These are phyloP conservation scores for Periconia macrospinosa DNA, from an alignment of 2,329 filamentous ascomycete species.

Conservation along the genomic window DNA sequence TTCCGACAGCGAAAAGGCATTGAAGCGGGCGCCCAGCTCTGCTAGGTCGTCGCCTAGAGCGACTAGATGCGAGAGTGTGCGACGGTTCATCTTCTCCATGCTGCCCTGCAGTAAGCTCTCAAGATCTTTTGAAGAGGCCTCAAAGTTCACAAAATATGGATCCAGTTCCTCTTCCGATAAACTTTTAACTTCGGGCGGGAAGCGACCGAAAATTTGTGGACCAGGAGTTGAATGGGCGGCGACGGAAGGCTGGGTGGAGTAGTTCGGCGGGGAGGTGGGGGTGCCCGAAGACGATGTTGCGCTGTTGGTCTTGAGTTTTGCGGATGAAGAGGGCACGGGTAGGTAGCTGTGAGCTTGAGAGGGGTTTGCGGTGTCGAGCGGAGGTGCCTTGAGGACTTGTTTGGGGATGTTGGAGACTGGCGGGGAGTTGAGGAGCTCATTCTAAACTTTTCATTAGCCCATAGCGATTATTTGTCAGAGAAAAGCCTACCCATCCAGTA, in stretches of 20 bases:
- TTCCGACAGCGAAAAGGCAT: constrained; percentile 94
- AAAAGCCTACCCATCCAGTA: constrained; percentile 82
- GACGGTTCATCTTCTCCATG: constrained; percentile 94
- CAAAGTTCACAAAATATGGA: constrained; percentile 93
- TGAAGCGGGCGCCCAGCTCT: constrained; percentile 93
- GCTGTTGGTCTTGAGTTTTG: constrained; percentile 71
- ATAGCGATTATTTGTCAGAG: constrained; percentile 2
- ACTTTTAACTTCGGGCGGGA: constrained; percentile 75
- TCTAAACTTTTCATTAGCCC: constrained; percentile 81
- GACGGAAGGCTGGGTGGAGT: constrained; percentile 53
- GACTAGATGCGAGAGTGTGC: constrained; percentile 82
- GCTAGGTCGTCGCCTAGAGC: constrained; percentile 84
- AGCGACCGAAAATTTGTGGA: constrained; percentile 71
- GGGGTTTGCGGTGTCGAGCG: constrained; percentile 90
- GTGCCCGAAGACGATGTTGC: constrained; percentile 53
- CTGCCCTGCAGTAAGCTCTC: constrained; percentile 86
- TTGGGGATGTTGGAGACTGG: constrained; percentile 91
- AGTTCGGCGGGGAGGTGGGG: constrained; percentile 56
- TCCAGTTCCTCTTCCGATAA: constrained; percentile 89
- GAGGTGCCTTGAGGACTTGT: constrained; percentile 92
- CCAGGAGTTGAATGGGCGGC: constrained; percentile 62
- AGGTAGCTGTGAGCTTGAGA: constrained; percentile 84
- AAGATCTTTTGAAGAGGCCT: constrained; percentile 86
- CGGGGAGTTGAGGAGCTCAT: constrained; percentile 90
- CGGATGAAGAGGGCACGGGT: constrained; percentile 80